Percentiles rank a stretch among this genome's conserved stretches.
These are phyloP conservation scores for Fusarium sambucinum DNA, from an alignment of 2,329 filamentous ascomycete genomes.

Conservation along the genomic window DNA sequence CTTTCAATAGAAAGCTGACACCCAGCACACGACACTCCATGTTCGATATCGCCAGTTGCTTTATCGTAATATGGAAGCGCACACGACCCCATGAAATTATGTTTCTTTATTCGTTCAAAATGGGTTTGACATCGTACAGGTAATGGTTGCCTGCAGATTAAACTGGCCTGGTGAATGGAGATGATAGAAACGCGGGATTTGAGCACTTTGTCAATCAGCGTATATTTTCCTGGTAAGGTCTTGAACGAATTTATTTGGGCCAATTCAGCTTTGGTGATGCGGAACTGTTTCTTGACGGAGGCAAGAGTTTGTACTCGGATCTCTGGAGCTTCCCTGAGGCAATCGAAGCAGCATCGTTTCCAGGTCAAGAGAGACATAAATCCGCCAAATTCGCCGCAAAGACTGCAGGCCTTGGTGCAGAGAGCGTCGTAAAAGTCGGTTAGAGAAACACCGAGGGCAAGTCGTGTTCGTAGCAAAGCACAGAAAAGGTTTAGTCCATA, in stretches of 20 bases:
- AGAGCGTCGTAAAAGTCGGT: slow-evolving; percentile 46
- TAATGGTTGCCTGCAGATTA: rapidly evolving
- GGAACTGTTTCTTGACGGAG: not conserved
- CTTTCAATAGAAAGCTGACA: too few relatives aligned
- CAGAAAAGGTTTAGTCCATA: slow-evolving; percentile 51
- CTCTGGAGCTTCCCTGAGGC: slow-evolving; percentile 35
- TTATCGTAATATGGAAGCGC: slow-evolving; percentile 1
- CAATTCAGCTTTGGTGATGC: not conserved
- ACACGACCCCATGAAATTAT: not conserved
- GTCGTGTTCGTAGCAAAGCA: slow-evolving; percentile 50
- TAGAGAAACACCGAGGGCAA: slow-evolving; percentile 46
- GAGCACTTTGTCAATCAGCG: not conserved
- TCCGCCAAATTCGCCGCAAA: slow-evolving; percentile 47
- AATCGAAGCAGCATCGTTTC: slow-evolving; percentile 50
- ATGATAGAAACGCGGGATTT: not conserved
- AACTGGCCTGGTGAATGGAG: not conserved
- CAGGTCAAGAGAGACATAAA: slow-evolving; percentile 45
- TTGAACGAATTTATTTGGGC: not conserved
- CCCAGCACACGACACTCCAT: not conserved
- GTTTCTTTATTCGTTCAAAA: not conserved
- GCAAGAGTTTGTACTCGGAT: not conserved
- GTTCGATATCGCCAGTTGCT: not conserved
- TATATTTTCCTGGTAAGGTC: not conserved
- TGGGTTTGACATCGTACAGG: not conserved
- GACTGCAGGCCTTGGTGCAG: slow-evolving; percentile 47